Evolutionary conservation across 495 filamentous ascomycete genomes (phyloP), one percentile per base, ranked within the genome.

Genomic region (Podospora anserina): DNA sequence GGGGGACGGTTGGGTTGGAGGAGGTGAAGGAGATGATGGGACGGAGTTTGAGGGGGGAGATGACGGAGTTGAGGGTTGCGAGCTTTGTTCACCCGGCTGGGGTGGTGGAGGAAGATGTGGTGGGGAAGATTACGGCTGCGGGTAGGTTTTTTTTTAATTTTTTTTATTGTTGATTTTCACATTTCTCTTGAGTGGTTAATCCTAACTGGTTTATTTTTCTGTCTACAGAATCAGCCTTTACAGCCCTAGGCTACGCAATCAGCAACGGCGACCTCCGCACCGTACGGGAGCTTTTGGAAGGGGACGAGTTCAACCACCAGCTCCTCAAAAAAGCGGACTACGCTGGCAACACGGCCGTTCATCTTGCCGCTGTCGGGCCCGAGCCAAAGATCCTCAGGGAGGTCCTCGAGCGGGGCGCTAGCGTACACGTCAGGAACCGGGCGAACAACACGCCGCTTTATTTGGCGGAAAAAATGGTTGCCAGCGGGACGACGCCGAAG

Each of bases 391-490:
- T 97, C 28, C 80, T 97, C 59, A 84, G 86, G 44, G 88, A 89
- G 70, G 83, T 97, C 63, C 85, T 97, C 9, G 82, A 79, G 23
- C 84, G 91, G 28, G 94, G 94, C 3, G 94, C 91, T 1, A 93
- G 90, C 49, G 94, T 97, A 16, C 94, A 97, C 77, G 78, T 92
- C 23, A 87, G 94, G 56, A 97, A 97, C 77, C 83, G 87, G 20
- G 88, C 87, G 27, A 89, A 91, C 66, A 89, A 91, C 73, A 97
- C 93, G 60, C 92, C 94, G 49, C 81, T 96, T 61, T 94, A 90
- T 76, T 80, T 94, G 34, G 92, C 92, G 5, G 87, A 88, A 70
- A 85, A 81, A 71, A 76, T 78, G 64, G 39, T 16, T 16, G 39
- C 39, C 39, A 49, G 39, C 39, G 80, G 82, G 2, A 82, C 80